phyloP scores from a whole-genome alignment of 2,329 filamentous ascomycete genomes.

The Colletotrichum acutatum region DNA sequence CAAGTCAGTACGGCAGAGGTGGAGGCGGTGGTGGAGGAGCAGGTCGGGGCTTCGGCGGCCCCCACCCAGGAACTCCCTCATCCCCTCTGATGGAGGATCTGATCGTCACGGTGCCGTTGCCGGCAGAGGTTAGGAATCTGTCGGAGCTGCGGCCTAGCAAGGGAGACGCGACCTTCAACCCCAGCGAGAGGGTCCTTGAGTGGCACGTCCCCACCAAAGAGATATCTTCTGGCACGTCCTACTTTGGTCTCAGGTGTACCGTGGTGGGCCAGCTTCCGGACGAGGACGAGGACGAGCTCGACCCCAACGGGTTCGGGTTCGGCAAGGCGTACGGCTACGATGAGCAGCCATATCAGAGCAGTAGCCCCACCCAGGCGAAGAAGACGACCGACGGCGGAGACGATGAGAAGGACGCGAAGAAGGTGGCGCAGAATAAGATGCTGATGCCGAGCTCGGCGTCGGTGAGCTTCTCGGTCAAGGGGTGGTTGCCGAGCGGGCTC shows the following conservation, averaged over 20 bases:
- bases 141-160: conserved; percentile 83
- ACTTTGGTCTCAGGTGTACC: conserved; percentile 82
- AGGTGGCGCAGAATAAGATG: conserved; percentile 75
- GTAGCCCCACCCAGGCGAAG: conserved; percentile 46
- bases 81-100: conserved; percentile 80
- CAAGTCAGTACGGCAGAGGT: conserved; percentile 53
- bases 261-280: conserved; percentile 74
- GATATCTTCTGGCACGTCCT: conserved; percentile 71
- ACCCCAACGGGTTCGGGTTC: conserved; percentile 64
- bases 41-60: conserved; percentile 55
- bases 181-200: conserved; percentile 77
- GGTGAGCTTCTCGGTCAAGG: conserved; percentile 77
- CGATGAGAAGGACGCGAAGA: conserved; percentile 64
- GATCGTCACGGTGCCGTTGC: conserved; percentile 81
- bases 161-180: conserved; percentile 85
- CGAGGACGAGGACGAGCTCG: conserved; percentile 59
- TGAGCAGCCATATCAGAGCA: conserved; percentile 66
- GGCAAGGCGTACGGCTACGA: conserved; percentile 63
- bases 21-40: conserved; percentile 48
- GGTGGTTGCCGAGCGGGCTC: conserved; percentile 75
- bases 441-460: conserved; percentile 84
- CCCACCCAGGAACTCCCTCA: conserved; percentile 64
- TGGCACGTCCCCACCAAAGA: conserved; percentile 88
- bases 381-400: conserved; percentile 44
- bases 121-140: conserved; percentile 82